Percentiles rank a stretch among this genome's conserved stretches.
Conservation (phyloP, 2,329 filamentous ascomycete genomes). For the Neoscytalidium dimidiatum region DNA sequence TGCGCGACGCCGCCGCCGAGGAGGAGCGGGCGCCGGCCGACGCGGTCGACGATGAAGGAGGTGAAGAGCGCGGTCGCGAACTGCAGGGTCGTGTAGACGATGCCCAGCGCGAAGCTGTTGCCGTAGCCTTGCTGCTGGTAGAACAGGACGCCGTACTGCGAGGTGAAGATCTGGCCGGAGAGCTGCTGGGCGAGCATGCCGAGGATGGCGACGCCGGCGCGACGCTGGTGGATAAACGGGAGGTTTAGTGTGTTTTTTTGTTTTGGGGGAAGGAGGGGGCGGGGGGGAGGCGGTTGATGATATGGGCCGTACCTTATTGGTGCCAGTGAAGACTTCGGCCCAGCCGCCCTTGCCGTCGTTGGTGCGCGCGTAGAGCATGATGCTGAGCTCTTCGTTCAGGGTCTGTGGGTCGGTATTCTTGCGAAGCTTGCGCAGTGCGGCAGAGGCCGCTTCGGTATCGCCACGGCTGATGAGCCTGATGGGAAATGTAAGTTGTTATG, state of each 20-base stretch:
- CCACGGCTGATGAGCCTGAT: constrained; percentile 13
- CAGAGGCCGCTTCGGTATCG: neutral
- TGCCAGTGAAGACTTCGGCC: constrained; percentile 4
- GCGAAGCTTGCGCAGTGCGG: constrained; percentile 8
- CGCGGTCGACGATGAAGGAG: constrained; percentile 35
- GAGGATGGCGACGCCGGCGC: constrained; percentile 10
- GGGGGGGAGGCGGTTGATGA: too few species aligned
- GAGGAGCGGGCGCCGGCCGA: constrained; percentile 43
- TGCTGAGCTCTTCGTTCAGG: constrained; percentile 1
- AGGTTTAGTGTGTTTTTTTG: neutral
- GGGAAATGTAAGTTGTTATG: neutral
- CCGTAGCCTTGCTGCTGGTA: constrained; percentile 17
- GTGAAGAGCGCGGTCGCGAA: constrained; percentile 4
- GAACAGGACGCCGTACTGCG: constrained; percentile 18
- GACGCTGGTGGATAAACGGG: neutral
- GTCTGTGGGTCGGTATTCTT: neutral
- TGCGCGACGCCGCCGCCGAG: constrained; percentile 44
- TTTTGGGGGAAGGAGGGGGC: neutral
- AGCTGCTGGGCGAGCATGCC: constrained; percentile 13
- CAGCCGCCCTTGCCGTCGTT: constrained; percentile 11
- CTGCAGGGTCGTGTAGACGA: constrained; percentile 13
- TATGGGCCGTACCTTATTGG: constrained; percentile 3
- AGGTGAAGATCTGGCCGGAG: constrained; percentile 16
- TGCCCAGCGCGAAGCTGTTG: constrained; percentile 10
- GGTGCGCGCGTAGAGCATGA: constrained; percentile 10